Evolutionary conservation across 208 protist genomes (phyloP), one percentile per base, ranked within the genome.

Genomic region (Balamuthia mandrillaris): DNA sequence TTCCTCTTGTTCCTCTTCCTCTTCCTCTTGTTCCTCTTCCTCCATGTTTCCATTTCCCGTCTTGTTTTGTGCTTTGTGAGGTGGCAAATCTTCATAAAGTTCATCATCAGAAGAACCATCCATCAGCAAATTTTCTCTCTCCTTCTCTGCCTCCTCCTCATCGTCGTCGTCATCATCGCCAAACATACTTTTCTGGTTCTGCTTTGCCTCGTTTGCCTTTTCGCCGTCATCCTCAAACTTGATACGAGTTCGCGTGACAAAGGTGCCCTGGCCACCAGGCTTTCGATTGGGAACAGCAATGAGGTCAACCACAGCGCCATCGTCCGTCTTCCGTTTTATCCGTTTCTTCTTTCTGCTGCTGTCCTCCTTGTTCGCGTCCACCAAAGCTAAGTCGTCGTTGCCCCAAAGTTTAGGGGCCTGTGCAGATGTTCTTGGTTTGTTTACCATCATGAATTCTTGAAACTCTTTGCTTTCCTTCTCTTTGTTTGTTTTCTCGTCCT

Each of bases 191-290:
- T 77, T 77, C 21, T 66, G 75, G 44, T 56, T 47, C 35, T 85
- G 27, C 2, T 54, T 1, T 9, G 5, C 37, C 21, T n/a, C 79
- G 18, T 68, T 47, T 5, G 65, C 77, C 49, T 89, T 47, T 33
- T 89, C 88, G 10, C 86, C 85, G 14, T 90, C 89, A 45, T 82
- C 75, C n/a, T n/a, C 77, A 9, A 88, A 88, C 37, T 51, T 87
- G 52, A 88, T 6, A 74, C 90, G 87, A 10, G 65, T 87, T 29
- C 56, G 24, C 12, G 47, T 84, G 18, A 82, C 18, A 6, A 88
- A 3, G 14, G 79, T 24, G 5, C 84, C 89, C 33, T 89, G 77
- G 29, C 88, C 88, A 29, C 88, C 88, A 18, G 74, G 2, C 65
- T 81, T 87, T 9, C 27, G 24, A 21, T 44, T 81, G 7, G 2